Conservation (phyloP, 139 green algal species). For the Raphidocelis subcapitata region DNA sequence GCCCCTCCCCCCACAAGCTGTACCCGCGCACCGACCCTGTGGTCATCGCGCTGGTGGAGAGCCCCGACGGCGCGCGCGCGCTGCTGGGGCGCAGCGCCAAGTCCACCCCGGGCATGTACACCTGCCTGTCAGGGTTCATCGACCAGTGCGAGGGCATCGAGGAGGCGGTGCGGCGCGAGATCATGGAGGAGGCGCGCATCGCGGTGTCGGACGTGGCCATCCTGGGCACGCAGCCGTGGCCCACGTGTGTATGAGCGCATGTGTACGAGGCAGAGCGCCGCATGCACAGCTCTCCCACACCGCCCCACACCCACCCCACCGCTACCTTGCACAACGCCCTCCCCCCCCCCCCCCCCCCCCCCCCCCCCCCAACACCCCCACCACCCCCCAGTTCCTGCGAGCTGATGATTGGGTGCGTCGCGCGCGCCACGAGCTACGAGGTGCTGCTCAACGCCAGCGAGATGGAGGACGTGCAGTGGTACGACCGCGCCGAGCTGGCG, state of each 20-base stretch:
- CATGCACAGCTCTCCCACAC: too few relatives aligned
- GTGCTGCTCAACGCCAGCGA: conserved; percentile 60
- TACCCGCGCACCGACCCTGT: conserved; percentile 85
- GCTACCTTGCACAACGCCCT: too few relatives aligned
- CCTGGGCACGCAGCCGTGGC: conserved; percentile 72
- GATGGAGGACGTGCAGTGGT: conserved; percentile 82
- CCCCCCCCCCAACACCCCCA: too few relatives aligned
- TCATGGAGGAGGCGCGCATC: conserved; percentile 68
- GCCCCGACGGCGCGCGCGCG: conserved; percentile 51
- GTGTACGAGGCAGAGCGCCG: not conserved
- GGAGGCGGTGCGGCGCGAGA: conserved; percentile 71
- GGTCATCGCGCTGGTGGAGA: conserved; percentile 82
- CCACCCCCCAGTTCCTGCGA: conserved; percentile 58
- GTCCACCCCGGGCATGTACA: conserved; percentile 68
- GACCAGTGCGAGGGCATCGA: conserved; percentile 83
- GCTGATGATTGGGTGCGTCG: conserved; percentile 90
- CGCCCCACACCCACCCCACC: too few relatives aligned
- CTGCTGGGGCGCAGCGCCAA: conserved; percentile 66
- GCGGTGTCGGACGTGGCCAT: conserved; percentile 39
- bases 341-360: too few relatives aligned
- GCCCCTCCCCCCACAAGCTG: conserved; percentile 45
- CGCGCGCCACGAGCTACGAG: conserved; percentile 52
- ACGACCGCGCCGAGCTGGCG: conserved; percentile 47
- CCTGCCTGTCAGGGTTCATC: conserved; percentile 78
- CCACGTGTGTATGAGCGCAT: conserved; percentile 51